Percentiles rank a stretch among this genome's conserved stretches.
Conservation (phyloP, 129 eudicot genomes). For the Logfia minima region DNA sequence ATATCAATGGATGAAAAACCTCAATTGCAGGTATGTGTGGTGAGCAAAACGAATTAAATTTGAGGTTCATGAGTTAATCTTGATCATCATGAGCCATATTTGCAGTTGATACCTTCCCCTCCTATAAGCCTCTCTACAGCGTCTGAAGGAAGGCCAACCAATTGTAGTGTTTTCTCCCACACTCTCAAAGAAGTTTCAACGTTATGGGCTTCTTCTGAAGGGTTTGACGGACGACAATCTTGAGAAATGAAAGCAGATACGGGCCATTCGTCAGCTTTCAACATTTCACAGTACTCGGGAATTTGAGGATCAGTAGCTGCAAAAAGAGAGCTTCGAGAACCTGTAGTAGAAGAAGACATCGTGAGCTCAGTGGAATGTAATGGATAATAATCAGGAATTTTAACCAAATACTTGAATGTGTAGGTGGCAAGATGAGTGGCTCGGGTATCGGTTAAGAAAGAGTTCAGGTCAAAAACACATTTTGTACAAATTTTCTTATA, state of each 20-base stretch:
- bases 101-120: constrained; percentile 75
- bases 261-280: constrained; percentile 90
- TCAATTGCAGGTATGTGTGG: constrained; percentile 11
- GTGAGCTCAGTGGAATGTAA: background rate
- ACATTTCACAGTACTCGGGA: constrained; percentile 71
- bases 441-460: background rate
- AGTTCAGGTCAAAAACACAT: background rate
- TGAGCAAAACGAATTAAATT: constrained; percentile 20
- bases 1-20: constrained; percentile 8
- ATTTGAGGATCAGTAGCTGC: constrained; percentile 97
- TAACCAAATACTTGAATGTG: background rate
- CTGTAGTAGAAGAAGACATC: constrained; percentile 41
- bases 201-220: constrained; percentile 90
- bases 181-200: constrained; percentile 61
- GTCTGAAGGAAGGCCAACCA: constrained; percentile 84
- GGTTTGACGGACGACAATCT: constrained; percentile 84
- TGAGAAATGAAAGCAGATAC: constrained; percentile 81
- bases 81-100: constrained; percentile 42
- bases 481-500: background rate
- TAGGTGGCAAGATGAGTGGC: background rate
- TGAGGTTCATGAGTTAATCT: background rate
- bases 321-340: constrained; percentile 93
- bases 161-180: constrained; percentile 88
- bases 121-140: constrained; percentile 82
- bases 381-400: background rate